Base-by-base conservation (phyloP, 2,329 filamentous ascomycete genomes). In the Emericellopsis cladophorae region DNA sequence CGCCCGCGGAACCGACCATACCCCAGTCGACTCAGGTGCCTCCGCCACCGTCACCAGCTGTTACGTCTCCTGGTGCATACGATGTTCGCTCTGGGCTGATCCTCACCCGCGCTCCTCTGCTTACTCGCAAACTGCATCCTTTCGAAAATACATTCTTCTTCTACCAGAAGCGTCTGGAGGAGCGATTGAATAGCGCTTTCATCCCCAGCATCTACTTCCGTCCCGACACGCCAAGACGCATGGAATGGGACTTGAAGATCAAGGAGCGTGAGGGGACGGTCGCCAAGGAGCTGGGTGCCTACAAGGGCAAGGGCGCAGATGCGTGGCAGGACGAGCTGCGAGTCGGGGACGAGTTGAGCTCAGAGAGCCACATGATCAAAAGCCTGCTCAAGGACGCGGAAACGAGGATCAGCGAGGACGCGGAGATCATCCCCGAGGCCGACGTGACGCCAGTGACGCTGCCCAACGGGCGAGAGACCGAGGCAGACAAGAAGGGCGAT, bases 121-220 rank as follows among this genome's bases (percentile, higher is more conserved):
- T 98, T 53, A 96, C 92, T 22, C 82, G 84, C 49, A 72, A 82
- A 45, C 79, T 90, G 41, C 84, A 84, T 29, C 72, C 85, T 11
- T 96, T 98, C 63, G 92, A 98, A 63, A 84, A 87, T 56, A 74
- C 90, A 48, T 96, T 83, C 66, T 95, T 83, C 70, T 88, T 98
- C 59, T 98, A 98, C 67, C 92, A 98, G 67, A 90, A 90, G 53
- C 87, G 92, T 12, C 74, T 98, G 45, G 95, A 96, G 62, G 92
- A 98, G 70, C 84, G 92, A 35, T 73, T 95, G 40, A 79, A 81
- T 16, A 74, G 92, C 5, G 85, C 89, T 2, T 98, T 96, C 61
- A 84, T 84, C 42, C 79, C 84, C 49, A 84, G 84, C 58, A 92
- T 96, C 66, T 98, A 94, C 73, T 94, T 89, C 75, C 94, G 94